Evolutionary conservation across 1,284 basidiomycete genomes (phyloP).

Genomic region (Pseudozyma pruni): DNA sequence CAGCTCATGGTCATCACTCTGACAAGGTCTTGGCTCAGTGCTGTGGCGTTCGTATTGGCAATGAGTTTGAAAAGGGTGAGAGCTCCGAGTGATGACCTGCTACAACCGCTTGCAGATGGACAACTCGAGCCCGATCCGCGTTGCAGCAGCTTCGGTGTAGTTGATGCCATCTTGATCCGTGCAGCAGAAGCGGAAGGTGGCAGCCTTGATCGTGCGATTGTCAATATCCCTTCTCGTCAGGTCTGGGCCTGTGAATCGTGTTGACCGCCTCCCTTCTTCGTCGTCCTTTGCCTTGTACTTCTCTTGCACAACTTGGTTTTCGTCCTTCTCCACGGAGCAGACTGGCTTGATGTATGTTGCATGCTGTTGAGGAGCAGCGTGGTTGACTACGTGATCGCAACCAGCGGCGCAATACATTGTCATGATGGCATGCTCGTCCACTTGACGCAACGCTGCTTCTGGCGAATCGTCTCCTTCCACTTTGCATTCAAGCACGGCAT

Average conservation of each 20-base stretch:
- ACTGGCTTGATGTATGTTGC: conserved; percentile 12
- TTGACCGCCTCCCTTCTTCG: neutral
- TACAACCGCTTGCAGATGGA: conserved; percentile 28
- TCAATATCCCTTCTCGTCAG: conserved; percentile 26
- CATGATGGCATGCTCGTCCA: conserved; percentile 19
- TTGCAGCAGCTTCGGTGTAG: conserved; percentile 21
- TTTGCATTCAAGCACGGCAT: conserved; percentile 17
- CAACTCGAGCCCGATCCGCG: conserved; percentile 28
- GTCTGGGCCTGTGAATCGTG: neutral
- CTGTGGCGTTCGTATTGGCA: too few species aligned
- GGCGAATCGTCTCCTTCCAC: conserved; percentile 24
- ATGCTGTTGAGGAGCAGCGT: conserved; percentile 2
- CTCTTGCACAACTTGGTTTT: conserved; percentile 15
- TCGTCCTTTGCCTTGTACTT: conserved; percentile 18
- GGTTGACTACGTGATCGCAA: conserved; percentile 31
- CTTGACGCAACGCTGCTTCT: conserved; percentile 33
- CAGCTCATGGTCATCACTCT: too few species aligned
- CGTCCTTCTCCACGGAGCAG: conserved; percentile 32
- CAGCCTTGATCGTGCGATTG: conserved; percentile 26
- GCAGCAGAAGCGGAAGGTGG: conserved; percentile 29
- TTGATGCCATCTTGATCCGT: conserved; percentile 6
- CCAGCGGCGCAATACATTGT: conserved; percentile 29
- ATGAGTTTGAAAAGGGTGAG: too few species aligned
- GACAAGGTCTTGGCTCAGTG: too few species aligned
- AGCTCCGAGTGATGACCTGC: too few species aligned